Evolutionary conservation across 139 green algal genomes (phyloP).

Genomic region (Diplosphaera chodatii): DNA sequence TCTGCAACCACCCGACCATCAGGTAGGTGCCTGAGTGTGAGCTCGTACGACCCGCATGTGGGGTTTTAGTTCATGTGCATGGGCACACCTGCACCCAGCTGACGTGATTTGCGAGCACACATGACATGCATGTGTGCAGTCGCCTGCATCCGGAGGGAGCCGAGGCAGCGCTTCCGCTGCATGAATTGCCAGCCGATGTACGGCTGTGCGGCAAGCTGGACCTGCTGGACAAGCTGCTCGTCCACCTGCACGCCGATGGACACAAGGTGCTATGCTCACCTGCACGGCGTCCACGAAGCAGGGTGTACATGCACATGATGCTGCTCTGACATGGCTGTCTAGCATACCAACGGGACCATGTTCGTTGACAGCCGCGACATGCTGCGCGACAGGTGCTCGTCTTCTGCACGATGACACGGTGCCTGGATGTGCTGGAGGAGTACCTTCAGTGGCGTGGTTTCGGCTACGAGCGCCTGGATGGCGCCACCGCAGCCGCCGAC

Average conservation of each 20-base stretch:
- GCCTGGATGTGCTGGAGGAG: constrained; percentile 66
- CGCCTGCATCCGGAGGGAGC: constrained; percentile 41
- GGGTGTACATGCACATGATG: too few species aligned
- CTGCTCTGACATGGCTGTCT: too few species aligned
- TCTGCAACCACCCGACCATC: constrained; percentile 74
- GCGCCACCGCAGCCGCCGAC: constrained; percentile 34
- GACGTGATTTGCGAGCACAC: too few species aligned
- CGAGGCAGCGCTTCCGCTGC: constrained; percentile 27
- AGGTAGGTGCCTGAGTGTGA: too few species aligned
- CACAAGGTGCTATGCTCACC: too few species aligned
- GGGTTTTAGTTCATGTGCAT: too few species aligned
- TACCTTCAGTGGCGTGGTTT: constrained; percentile 49
- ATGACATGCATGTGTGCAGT: too few species aligned
- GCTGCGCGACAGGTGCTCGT: constrained; percentile 46
- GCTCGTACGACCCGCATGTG: too few species aligned
- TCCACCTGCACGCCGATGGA: constrained; percentile 34
- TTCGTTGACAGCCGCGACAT: too few species aligned
- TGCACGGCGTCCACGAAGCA: too few species aligned
- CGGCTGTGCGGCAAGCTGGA: constrained; percentile 53
- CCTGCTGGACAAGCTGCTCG: constrained; percentile 47
- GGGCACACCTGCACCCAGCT: too few species aligned
- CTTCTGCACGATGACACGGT: constrained; percentile 72
- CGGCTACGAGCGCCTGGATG: constrained; percentile 59
- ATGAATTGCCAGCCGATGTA: constrained; percentile 40
- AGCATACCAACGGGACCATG: too few species aligned